Evolutionary conservation across 768 basidiomycete species (phyloP), one percentile per base, ranked within the genome.

Genomic region (Coprinellus aureogranulatus): DNA sequence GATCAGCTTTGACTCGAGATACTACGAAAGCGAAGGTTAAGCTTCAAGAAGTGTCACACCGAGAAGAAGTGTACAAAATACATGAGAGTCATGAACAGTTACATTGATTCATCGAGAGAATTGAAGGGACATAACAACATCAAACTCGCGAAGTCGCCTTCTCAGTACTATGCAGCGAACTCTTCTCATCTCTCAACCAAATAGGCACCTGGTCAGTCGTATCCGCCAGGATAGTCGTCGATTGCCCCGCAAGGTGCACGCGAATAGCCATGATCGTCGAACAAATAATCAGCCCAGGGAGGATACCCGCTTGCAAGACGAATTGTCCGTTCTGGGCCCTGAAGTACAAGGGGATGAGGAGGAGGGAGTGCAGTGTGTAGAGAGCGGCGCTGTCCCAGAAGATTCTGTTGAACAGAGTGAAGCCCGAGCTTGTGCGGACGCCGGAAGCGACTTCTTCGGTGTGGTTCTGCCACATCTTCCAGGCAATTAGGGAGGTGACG

Each of bases 361-460:
- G 34, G 39, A 54, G 39, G 4, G 8, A 26, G n/a, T 41, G 31
- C 8, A 54, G 14, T 30, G 53, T 42, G 23, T 42, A 54, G 20
- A 54, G 53, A 12, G 53, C 53, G 3, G 53, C 53, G 53, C 53
- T 54, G 31, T 54, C 53, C 53, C 53, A 54, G 40, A 54, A 54
- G 39, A 54, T 42, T 8, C 53, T 20, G 9, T 23, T 54, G 53
- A 54, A 54, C 6, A 54, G 27, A 6, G 23, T 42, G 39, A 54
- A 42, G 3, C 39, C 27, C 22, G 37, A 39, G 53, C 53, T 54
- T 14, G 53, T 54, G n/a, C 22, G 9, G n/a, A 20, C 4, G 25
- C 53, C 53, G 12, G 53, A 34, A 6, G 37, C 53, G 18, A 54
- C 23, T 22, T 54, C 22, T 6, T 22, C 53, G 37, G 23, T 54